These are phyloP conservation scores for Leccinum pseudoinsigne DNA, from an alignment of 1,284 basidiomycete genomes.

Conservation along the genomic window DNA sequence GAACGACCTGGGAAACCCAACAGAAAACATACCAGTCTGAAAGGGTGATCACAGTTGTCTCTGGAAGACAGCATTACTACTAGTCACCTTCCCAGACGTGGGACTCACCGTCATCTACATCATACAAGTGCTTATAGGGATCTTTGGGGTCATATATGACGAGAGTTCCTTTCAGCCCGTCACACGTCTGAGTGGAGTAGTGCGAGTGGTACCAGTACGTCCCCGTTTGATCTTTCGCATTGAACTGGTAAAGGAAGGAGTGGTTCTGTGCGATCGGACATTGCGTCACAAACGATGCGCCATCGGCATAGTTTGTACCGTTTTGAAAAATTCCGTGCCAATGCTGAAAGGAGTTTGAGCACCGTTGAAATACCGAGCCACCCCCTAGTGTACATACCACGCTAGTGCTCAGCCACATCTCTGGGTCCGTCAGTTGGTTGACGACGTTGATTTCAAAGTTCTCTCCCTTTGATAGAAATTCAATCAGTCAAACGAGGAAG, in stretches of 20 bases:
- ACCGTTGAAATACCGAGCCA: slow-evolving; percentile 24
- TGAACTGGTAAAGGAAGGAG: slow-evolving; percentile 41
- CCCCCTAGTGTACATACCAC: slow-evolving; percentile 23
- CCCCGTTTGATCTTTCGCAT: slow-evolving; percentile 33
- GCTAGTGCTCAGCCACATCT: slow-evolving; percentile 35
- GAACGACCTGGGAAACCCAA: not conserved
- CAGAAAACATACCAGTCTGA: slow-evolving; percentile 27
- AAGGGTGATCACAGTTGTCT: slow-evolving; percentile 33
- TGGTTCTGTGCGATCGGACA: slow-evolving; percentile 44
- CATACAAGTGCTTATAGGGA: slow-evolving; percentile 32
- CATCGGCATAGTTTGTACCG: slow-evolving; percentile 28
- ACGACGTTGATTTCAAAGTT: slow-evolving; percentile 28
- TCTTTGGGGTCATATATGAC: slow-evolving; percentile 38
- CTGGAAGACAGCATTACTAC: slow-evolving; percentile 13
- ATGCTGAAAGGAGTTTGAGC: slow-evolving; percentile 32
- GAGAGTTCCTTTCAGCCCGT: slow-evolving; percentile 29
- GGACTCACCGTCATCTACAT: slow-evolving; percentile 37
- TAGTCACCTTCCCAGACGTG: not conserved
- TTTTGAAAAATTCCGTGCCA: slow-evolving; percentile 39
- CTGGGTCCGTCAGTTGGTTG: slow-evolving; percentile 29
- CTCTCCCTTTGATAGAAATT: slow-evolving; percentile 36
- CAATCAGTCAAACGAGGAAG: slow-evolving; percentile 16
- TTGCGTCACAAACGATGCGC: slow-evolving; percentile 38
- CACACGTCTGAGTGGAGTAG: slow-evolving; percentile 35
- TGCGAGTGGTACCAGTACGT: slow-evolving; percentile 52